Evolutionary conservation across 257 asterid species (phyloP).

Genomic region (Solanum dulcamara): DNA sequence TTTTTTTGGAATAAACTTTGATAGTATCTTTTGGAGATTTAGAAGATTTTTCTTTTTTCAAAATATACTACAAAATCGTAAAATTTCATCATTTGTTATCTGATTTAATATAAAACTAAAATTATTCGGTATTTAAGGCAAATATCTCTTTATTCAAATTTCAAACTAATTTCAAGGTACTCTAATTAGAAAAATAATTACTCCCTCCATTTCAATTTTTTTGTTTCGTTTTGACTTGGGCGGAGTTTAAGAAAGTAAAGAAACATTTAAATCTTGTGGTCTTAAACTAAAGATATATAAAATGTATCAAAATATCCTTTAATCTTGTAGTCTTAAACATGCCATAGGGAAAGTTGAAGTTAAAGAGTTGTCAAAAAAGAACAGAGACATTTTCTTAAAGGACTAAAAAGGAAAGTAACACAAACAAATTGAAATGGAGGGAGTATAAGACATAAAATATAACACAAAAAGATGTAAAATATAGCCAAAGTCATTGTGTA

Average conservation of each 20-base stretch:
- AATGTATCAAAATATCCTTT: background rate
- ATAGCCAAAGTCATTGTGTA: background rate
- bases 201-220: background rate
- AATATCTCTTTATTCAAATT: no score
- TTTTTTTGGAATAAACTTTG: no score
- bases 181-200: background rate
- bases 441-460: background rate
- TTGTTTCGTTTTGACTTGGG: background rate
- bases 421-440: background rate
- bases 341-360: background rate
- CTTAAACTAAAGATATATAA: background rate
- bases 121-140: background rate
- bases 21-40: no score
- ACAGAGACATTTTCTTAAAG: background rate
- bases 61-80: background rate
- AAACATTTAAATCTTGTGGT: no score
- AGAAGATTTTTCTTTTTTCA: background rate
- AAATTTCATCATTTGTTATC: background rate
- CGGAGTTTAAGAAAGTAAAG: background rate
- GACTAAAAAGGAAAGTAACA: background rate
- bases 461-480: background rate
- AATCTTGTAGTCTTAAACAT: background rate
- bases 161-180: background rate
- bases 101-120: background rate
- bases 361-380: background rate